Evolutionary conservation across 768 basidiomycete species (phyloP).

Genomic region (Xanthoconium stramineum): DNA sequence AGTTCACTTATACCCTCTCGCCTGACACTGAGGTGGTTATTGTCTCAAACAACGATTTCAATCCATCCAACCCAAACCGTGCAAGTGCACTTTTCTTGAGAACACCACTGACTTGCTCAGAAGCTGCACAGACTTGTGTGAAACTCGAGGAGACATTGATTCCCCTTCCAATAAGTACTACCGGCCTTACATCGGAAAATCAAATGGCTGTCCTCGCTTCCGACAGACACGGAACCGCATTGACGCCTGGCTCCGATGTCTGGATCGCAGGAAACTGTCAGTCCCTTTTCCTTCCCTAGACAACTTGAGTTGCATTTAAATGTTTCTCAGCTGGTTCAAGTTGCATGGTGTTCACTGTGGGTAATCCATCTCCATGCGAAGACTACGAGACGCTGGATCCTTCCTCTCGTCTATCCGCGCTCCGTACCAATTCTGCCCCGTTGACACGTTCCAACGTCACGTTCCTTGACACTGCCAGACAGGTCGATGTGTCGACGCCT

Average conservation of each 20-base stretch:
- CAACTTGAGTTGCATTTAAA: background rate
- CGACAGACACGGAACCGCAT: constrained; percentile 4
- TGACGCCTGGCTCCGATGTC: background rate
- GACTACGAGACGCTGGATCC: background rate
- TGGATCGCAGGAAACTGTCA: constrained; percentile 7
- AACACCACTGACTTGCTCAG: background rate
- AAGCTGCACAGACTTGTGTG: background rate
- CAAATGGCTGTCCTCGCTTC: constrained; percentile 4
- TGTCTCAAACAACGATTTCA: constrained; percentile 14
- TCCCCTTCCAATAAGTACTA: background rate
- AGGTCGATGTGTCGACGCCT: constrained; percentile 12
- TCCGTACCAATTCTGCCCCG: constrained; percentile 21
- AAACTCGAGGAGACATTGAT: constrained; percentile 9
- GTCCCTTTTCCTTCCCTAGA: background rate
- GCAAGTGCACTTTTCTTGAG: constrained; percentile 8
- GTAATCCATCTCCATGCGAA: background rate
- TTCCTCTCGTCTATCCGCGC: constrained; percentile 2
- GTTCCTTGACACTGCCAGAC: background rate
- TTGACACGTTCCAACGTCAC: constrained; percentile 5
- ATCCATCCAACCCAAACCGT: constrained; percentile 5
- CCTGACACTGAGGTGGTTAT: constrained; percentile 4
- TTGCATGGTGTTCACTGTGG: background rate
- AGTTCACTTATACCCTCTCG: background rate
- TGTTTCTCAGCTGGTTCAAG: background rate
- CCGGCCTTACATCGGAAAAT: background rate